Percentiles rank a stretch among this genome's conserved stretches.
Conservation (phyloP, 805 yeast species). For the Schwanniomyces vanrijiae region DNA sequence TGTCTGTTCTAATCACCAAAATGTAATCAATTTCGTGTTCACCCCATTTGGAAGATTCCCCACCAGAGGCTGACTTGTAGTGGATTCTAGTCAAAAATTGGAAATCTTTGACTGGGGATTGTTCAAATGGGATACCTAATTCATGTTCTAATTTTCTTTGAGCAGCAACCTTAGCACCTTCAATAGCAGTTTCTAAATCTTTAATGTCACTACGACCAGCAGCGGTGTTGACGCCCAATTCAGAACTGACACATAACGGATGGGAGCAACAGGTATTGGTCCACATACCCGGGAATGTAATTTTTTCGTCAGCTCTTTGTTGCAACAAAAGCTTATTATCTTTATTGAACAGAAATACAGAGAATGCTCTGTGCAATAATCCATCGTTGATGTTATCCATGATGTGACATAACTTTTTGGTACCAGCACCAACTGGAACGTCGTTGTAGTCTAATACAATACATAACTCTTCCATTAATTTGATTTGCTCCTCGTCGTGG, state of each 20-base stretch:
- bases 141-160: conserved; percentile 91
- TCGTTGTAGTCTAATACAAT: conserved; percentile 90
- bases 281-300: conserved; percentile 97
- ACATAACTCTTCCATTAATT: conserved; percentile 94
- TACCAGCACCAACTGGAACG: conserved; percentile 86
- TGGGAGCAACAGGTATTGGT: conserved; percentile 99
- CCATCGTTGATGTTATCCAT: conserved; percentile 87
- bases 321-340: conserved; percentile 79
- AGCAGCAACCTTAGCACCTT: conserved; percentile 86
- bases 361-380: conserved; percentile 90
- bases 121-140: conserved; percentile 70
- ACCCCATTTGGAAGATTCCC: conserved; percentile 80
- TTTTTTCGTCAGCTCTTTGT: conserved; percentile 94
- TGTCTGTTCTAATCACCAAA: conserved; percentile 63
- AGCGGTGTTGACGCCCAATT: conserved; percentile 54
- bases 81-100: conserved; percentile 90
- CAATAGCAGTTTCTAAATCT: conserved; percentile 56
- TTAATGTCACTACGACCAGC: conserved; percentile 18
- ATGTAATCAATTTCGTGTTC: conserved; percentile 98
- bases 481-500: conserved; percentile 91
- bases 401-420: conserved; percentile 86
- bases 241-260: conserved; percentile 82
- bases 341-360: conserved; percentile 87
- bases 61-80: conserved; percentile 80
- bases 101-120: conserved; percentile 66